Percentiles rank a stretch among this genome's conserved stretches.
phyloP scores from a whole-genome alignment of 75 land plant genomes.

The Picea sitchensis region DNA sequence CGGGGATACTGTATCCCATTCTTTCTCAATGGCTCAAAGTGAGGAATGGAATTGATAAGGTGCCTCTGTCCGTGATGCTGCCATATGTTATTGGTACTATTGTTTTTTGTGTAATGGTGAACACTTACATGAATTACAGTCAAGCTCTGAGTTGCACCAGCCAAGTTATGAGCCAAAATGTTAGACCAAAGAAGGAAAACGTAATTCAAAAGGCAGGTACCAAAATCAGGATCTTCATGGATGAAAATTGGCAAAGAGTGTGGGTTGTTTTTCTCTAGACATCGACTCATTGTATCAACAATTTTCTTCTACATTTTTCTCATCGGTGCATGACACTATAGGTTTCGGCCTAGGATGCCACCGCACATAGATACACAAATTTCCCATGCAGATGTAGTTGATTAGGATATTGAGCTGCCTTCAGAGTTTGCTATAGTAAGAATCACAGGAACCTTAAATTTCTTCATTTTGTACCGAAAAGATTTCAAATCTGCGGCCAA shows the following conservation, averaged over 20 bases:
- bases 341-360: no score
- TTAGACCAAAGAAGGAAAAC: slow-evolving; percentile 33
- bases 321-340: no score
- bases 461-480: no score
- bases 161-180: slow-evolving; percentile 73
- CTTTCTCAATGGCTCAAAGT: not conserved
- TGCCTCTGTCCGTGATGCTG: not conserved
- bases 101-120: not conserved
- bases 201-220: slow-evolving; percentile 24
- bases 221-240: slow-evolving; percentile 43
- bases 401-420: no score
- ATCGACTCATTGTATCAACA: no score
- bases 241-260: slow-evolving; percentile 81
- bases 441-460: no score
- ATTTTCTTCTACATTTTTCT: no score
- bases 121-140: slow-evolving; percentile 50
- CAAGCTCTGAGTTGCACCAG: slow-evolving; percentile 73
- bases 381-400: no score
- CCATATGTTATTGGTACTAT: not conserved
- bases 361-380: no score
- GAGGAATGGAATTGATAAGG: not conserved
- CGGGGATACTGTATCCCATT: not conserved
- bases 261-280: slow-evolving; percentile 76
- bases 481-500: no score
- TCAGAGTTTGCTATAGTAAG: no score